A percentile compares a stretch with the other conserved stretches of the same genome.
Evolutionary conservation across 179 eudicot genomes (phyloP).

Genomic region (Amaranthus tricolor): DNA sequence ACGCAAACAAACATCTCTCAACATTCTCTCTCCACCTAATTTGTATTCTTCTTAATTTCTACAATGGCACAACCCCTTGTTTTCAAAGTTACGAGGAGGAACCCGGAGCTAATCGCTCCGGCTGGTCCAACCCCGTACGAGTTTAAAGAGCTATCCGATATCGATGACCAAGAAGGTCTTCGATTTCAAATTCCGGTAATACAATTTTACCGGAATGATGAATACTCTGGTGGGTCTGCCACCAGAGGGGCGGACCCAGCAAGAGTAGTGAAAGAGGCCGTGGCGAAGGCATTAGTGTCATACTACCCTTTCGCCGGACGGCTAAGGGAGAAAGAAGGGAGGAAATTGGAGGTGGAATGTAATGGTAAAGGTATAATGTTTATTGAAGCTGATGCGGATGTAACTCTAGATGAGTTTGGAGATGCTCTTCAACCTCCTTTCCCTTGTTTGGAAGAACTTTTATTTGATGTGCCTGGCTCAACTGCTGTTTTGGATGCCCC

Average conservation of each 20-base stretch:
- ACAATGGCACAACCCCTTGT: slow-evolving; percentile 6
- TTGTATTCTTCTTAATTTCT: too few species aligned
- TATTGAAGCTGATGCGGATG: slow-evolving; percentile 43
- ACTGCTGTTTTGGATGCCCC: slow-evolving; percentile 29
- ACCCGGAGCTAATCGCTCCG: slow-evolving; percentile 27
- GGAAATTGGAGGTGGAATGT: slow-evolving; percentile 46
- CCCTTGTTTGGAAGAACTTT: slow-evolving; percentile 38
- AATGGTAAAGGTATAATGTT: slow-evolving; percentile 42
- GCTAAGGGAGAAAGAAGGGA: slow-evolving; percentile 32
- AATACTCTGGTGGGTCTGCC: background rate
- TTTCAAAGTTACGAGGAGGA: slow-evolving; percentile 23
- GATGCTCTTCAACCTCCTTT: slow-evolving; percentile 44
- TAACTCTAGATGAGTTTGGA: slow-evolving; percentile 32
- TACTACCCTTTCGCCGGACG: slow-evolving; percentile 46
- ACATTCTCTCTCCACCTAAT: background rate
- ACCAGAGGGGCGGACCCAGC: slow-evolving; percentile 25
- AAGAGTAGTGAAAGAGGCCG: slow-evolving; percentile 34
- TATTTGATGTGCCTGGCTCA: slow-evolving; percentile 40
- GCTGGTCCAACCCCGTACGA: slow-evolving; percentile 29
- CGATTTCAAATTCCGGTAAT: slow-evolving; percentile 34
- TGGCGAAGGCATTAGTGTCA: slow-evolving; percentile 36
- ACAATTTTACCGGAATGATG: slow-evolving; percentile 17
- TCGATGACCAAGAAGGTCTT: slow-evolving; percentile 37
- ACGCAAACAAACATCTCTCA: background rate
- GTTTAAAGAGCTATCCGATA: slow-evolving; percentile 34